Evolutionary conservation across 2,329 filamentous ascomycete genomes (phyloP).

Genomic region (Scedosporium aurantiacum): DNA sequence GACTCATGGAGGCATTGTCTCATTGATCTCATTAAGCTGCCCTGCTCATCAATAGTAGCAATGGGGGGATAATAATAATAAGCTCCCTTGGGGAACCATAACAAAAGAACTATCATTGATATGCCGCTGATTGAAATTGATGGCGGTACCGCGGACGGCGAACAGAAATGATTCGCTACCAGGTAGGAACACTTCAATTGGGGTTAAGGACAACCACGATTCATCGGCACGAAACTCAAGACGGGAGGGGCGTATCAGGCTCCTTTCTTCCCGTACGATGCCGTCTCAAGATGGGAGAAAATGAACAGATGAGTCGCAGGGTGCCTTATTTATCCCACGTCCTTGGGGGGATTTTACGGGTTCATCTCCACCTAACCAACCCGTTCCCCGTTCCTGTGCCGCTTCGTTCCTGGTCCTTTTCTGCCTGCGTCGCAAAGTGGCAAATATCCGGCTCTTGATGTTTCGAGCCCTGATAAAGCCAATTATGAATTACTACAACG

Average conservation of each 20-base stretch:
- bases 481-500: background rate
- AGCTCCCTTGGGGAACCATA: too few species aligned
- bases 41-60: too few species aligned
- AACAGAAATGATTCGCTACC: too few species aligned
- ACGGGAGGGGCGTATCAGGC: background rate
- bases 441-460: background rate
- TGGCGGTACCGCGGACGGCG: too few species aligned
- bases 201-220: background rate
- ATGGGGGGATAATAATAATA: too few species aligned
- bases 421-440: slow-evolving; percentile 1
- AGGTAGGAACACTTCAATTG: too few species aligned
- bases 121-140: too few species aligned
- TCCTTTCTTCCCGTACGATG: background rate
- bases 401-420: background rate
- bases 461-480: background rate
- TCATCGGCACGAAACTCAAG: background rate
- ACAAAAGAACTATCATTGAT: too few species aligned
- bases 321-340: background rate
- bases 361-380: background rate
- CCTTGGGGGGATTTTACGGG: too few species aligned
- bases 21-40: too few species aligned
- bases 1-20: too few species aligned
- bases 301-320: background rate
- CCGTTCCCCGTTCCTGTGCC: background rate
- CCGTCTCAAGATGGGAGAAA: background rate